Base-by-base conservation (phyloP, 2,329 filamentous ascomycete genomes). In the Pseudopyricularia javanii region DNA sequence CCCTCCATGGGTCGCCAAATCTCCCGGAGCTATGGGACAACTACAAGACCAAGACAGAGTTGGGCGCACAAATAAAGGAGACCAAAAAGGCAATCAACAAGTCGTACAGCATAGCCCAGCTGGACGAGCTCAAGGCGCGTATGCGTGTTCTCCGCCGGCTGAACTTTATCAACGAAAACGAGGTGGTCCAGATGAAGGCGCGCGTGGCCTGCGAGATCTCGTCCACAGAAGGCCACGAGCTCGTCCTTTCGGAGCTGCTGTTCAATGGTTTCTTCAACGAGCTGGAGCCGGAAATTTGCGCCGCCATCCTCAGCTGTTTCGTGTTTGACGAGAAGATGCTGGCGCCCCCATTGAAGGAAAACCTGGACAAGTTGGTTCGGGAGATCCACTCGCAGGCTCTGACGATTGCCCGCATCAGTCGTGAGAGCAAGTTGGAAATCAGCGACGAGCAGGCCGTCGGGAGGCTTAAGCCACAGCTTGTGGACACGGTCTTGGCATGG, bases 261-360 rank as follows among this genome's bases (percentile, higher is more conserved):
- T 97, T 98, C 69, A 94, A 97, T 67, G 82, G 91, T 37, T 97
- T 96, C 76, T 98, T 98, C 78, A 98, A 97, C 65, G 91, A 96
- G 64, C 74, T 97, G 45, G 83, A 83, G 0, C 90, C 93, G 0
- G 91, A 97, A 67, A 79, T 91, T 59, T 88, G 85, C 61, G 93
- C 93, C 1, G 80, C 91, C 0, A 82, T 91, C 6, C 76, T 98
- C 55, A 94, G 88, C 61, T 91, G 88, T 63, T 97, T 98, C 71
- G 93, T 98, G 58, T 96, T 97, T 60, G 94, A 98, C 64, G 93
- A 98, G 71, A 95, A 94, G 74, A 83, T 88, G 49, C 86, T 91
- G 61, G 83, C 91, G 12, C 73, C 81, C 3, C 78, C 82, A 14
- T 74, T 96, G 49, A 86, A 85, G 61, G 90, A 96, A 59, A 88